These are phyloP conservation scores for Phytophthora foliorum DNA, from an alignment of 352 stramenopile genomes.

Conservation along the genomic window DNA sequence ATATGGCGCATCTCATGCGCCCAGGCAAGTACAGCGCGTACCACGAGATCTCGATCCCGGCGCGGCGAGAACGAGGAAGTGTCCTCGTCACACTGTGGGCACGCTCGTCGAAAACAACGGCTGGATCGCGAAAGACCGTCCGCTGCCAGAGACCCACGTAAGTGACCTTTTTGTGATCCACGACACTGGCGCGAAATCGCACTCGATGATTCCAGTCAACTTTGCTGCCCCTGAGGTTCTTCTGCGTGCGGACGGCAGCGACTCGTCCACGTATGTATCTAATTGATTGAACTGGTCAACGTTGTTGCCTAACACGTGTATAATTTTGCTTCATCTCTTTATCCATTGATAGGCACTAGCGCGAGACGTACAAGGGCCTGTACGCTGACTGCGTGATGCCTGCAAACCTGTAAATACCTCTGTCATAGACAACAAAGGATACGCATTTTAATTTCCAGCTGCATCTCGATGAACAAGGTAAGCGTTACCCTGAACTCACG, in stretches of 20 bases:
- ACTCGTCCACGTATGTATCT: conserved; percentile 73
- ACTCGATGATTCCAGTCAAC: conserved; percentile 95
- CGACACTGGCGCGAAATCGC: conserved; percentile 90
- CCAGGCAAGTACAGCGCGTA: conserved; percentile 92
- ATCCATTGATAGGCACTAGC: conserved; percentile 57
- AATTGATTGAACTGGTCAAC: not conserved
- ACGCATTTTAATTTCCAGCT: conserved; percentile 8
- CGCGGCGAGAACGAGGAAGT: conserved; percentile 55
- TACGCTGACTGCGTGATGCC: conserved; percentile 85
- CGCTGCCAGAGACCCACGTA: conserved; percentile 71
- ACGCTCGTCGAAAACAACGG: conserved; percentile 94
- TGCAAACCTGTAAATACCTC: conserved; percentile 45
- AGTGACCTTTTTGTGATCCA: conserved; percentile 92
- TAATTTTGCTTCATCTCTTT: conserved; percentile 14
- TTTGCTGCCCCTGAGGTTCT: conserved; percentile 91
- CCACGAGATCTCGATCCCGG: conserved; percentile 88
- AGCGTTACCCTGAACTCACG: conserved; percentile 15
- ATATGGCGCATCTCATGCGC: conserved; percentile 92
- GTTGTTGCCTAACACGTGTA: conserved; percentile 1
- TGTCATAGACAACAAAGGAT: conserved; percentile 22
- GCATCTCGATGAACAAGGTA: conserved; percentile 13
- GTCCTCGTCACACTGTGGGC: conserved; percentile 71
- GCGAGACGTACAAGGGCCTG: conserved; percentile 78
- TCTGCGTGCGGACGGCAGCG: conserved; percentile 57
- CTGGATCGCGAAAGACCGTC: conserved; percentile 91